These are phyloP conservation scores for Fusarium continuum DNA, from an alignment of 2,329 filamentous ascomycete species.

Conservation along the genomic window DNA sequence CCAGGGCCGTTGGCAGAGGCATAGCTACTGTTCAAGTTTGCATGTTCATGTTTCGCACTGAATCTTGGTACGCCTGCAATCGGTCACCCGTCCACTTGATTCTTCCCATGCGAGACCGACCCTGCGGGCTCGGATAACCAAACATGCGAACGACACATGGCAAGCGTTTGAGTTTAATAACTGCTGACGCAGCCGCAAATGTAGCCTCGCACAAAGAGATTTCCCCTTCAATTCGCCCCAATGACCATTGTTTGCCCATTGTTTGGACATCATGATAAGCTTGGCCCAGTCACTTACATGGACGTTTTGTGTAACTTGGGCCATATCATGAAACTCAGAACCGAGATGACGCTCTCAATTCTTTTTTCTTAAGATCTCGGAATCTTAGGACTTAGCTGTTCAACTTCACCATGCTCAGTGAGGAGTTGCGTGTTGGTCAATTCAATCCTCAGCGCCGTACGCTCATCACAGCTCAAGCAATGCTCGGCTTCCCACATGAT, in stretches of 20 bases:
- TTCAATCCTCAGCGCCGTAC: constrained; percentile 3
- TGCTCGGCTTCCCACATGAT: constrained; percentile 22
- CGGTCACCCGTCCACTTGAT: constrained; percentile 9
- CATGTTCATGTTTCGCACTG: not conserved
- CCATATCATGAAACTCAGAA: constrained; percentile 10
- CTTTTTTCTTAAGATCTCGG: not conserved
- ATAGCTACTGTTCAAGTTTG: not conserved
- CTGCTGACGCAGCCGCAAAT: constrained; percentile 27
- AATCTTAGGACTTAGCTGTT: not conserved
- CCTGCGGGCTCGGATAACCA: constrained; percentile 19
- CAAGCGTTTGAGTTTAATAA: constrained; percentile 27
- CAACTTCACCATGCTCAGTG: not conserved
- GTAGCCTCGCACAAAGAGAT: constrained; percentile 28
- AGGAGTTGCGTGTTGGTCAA: not conserved
- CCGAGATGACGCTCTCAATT: constrained; percentile 5
- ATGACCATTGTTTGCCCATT: constrained; percentile 15
- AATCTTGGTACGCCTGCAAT: constrained; percentile 6
- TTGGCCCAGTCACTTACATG: not conserved
- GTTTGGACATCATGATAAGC: not conserved
- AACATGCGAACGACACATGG: constrained; percentile 27
- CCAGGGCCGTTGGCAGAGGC: not conserved
- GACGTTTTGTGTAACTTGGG: constrained; percentile 5
- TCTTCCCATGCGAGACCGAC: constrained; percentile 9
- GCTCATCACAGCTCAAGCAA: constrained; percentile 5
- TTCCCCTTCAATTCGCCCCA: constrained; percentile 1